Evolutionary conservation across 2,329 filamentous ascomycete genomes (phyloP), one percentile per base, ranked within the genome.

Genomic region (Elsinoe batatas): DNA sequence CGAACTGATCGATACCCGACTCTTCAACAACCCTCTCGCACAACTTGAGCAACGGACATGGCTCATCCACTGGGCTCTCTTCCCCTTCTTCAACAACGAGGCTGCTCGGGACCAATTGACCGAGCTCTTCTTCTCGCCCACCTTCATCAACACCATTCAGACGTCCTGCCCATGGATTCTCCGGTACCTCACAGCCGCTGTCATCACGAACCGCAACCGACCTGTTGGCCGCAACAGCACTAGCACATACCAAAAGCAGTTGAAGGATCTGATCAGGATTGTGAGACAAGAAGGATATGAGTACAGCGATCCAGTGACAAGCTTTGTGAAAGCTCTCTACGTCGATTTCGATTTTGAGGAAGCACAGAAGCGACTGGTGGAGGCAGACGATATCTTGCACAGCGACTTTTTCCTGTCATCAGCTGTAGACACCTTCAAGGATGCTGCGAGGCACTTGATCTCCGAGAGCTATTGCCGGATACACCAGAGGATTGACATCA

Each of bases 391-490:
- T 71, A 89, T 98, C 61, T 81, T 96, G 65, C 87, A 88, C 65
- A 82, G 83, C 66, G 93, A 98, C 74, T 97, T 98, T 79, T 98
- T 98, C 85, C 81, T 98, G 57, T 82, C 87, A 56, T 85, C 83
- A 17, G 82, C 87, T 3, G 84, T 88, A 33, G 91, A 97, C 65
- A 79, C 83, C 40, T 98, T 98, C 69, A 88, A 98, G 61, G 91
- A 97, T 68, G 85, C 89, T 49, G 93, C 93, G 37, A 82, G 93
- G 68, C 93, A 98, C 78, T 79, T 98, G 59, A 97, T 98, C 71
- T 97, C 91, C 55, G 93, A 98, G 79, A 90, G 84, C 72, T 98
- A 98, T 81, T 98, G 93, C 88, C 97, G 97, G 82, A 98, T 98
- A 71, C 94, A 97, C 74, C 90, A 95, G 70, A 82, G 91, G 65